A percentile compares a stretch with the other conserved stretches of the same genome.
These are phyloP conservation scores for Amauroascus verrucosus DNA, from an alignment of 2,329 filamentous ascomycete species.

Conservation along the genomic window DNA sequence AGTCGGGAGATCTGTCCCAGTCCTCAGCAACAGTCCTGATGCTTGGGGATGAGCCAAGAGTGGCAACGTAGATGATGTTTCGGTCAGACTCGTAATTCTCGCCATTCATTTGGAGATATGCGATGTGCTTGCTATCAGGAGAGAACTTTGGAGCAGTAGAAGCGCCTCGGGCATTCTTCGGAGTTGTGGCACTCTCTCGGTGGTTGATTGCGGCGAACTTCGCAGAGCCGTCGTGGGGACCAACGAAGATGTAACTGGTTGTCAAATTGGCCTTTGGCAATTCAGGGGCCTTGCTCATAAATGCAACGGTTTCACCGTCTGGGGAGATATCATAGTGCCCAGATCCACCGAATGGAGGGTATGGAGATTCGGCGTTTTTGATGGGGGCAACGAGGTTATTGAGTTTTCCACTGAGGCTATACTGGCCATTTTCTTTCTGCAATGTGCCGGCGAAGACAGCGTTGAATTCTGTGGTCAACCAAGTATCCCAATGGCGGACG, in stretches of 20 bases:
- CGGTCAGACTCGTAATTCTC: conserved; percentile 75
- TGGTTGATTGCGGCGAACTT: conserved; percentile 40
- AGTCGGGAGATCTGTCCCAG: conserved; percentile 46
- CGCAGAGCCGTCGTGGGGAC: conserved; percentile 53
- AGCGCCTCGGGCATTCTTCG: conserved; percentile 49
- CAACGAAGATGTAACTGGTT: conserved; percentile 70
- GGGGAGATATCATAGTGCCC: conserved; percentile 62
- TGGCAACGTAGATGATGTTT: conserved; percentile 37
- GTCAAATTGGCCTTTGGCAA: conserved; percentile 51
- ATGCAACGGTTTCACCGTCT: conserved; percentile 33
- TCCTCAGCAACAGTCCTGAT: conserved; percentile 31
- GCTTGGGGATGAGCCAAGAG: conserved; percentile 26
- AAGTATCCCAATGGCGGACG: conserved; percentile 76
- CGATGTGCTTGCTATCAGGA: conserved; percentile 57
- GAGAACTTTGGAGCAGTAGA: conserved; percentile 61
- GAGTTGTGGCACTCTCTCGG: conserved; percentile 24
- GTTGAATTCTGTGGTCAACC: conserved; percentile 56
- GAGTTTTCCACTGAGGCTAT: conserved; percentile 47
- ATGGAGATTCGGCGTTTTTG: conserved; percentile 37
- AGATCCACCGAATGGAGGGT: conserved; percentile 61
- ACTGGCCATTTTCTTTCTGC: conserved; percentile 30
- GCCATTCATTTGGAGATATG: conserved; percentile 68
- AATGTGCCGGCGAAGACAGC: conserved; percentile 64
- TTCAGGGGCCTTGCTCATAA: conserved; percentile 36
- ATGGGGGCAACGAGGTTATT: conserved; percentile 32